A percentile compares a stretch with the other conserved stretches of the same genome.
phyloP scores from a whole-genome alignment of 208 protist species.

The Crithidia expoeki region DNA sequence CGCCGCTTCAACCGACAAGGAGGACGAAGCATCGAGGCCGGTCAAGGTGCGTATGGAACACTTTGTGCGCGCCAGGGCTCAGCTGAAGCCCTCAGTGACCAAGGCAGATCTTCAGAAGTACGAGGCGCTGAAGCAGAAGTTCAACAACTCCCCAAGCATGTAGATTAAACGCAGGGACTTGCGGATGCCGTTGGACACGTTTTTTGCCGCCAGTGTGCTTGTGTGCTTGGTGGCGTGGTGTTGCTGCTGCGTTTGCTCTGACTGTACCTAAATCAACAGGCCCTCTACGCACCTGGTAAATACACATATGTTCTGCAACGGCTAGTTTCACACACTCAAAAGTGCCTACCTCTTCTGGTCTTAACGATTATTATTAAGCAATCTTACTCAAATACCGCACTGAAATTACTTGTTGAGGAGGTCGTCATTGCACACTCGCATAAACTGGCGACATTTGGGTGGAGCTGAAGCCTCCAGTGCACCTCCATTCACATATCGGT shows the following conservation, averaged over 20 bases:
- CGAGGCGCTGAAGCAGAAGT: constrained; percentile 73
- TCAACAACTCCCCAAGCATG: constrained; percentile 29
- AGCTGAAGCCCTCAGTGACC: constrained; percentile 87
- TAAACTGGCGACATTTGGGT: too few species aligned
- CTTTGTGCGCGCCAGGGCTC: constrained; percentile 72
- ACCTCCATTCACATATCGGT: too few species aligned
- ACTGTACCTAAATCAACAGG: too few species aligned
- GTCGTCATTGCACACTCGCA: too few species aligned
- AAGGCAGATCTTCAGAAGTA: constrained; percentile 74
- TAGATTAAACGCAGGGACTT: not conserved
- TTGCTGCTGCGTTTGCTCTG: too few species aligned
- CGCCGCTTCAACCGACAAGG: not conserved
- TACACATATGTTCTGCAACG: not conserved
- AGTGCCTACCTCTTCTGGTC: constrained; percentile 3
- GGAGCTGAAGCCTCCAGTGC: too few species aligned
- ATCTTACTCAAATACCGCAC: too few species aligned
- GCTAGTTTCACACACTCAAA: not conserved
- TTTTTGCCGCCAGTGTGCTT: too few species aligned
- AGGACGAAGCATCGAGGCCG: constrained; percentile 10
- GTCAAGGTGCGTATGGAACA: constrained; percentile 74
- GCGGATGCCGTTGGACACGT: not conserved
- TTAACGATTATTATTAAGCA: not conserved
- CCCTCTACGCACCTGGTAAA: too few species aligned
- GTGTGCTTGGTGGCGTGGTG: too few species aligned
- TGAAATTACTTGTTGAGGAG: too few species aligned